A percentile compares a stretch with the other conserved stretches of the same genome.
Evolutionary conservation across 257 asterid genomes (phyloP).

Genomic region (Linaria vulgaris): DNA sequence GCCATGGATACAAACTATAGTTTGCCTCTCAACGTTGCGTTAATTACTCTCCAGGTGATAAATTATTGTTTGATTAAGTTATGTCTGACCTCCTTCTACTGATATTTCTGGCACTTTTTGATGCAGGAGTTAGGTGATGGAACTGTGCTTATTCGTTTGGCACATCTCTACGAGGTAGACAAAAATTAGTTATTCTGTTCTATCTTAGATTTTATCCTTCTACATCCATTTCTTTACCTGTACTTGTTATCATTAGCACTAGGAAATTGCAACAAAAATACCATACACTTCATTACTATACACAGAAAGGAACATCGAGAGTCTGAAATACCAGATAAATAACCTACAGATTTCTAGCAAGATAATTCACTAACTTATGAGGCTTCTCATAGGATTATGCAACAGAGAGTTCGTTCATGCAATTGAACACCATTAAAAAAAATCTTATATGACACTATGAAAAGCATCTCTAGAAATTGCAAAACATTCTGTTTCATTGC

Average conservation of each 20-base stretch:
- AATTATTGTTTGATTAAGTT: constrained; percentile 1
- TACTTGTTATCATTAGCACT: background rate
- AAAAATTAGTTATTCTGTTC: background rate
- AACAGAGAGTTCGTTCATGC: background rate
- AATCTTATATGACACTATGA: background rate
- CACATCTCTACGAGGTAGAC: constrained; percentile 76
- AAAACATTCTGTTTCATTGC: background rate
- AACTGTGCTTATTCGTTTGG: constrained; percentile 71
- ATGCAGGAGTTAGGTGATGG: constrained; percentile 63
- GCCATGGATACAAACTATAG: constrained; percentile 64
- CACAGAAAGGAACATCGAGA: too few relatives aligned
- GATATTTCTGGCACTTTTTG: constrained; percentile 20
- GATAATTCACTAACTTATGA: too few relatives aligned
- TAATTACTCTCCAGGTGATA: constrained; percentile 79
- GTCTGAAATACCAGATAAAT: too few relatives aligned
- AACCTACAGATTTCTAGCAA: too few relatives aligned
- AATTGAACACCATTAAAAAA: background rate
- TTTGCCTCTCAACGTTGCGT: constrained; percentile 70
- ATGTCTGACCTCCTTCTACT: constrained; percentile 14
- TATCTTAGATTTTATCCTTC: background rate
- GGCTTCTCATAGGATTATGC: background rate
- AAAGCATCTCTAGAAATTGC: background rate
- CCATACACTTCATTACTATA: too few relatives aligned
- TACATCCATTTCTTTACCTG: background rate
- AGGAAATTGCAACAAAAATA: background rate